A percentile compares a stretch with the other conserved stretches of the same genome.
These are phyloP conservation scores for Komagataea norvegica DNA, from an alignment of 1,139 yeast genomes.

Conservation along the genomic window DNA sequence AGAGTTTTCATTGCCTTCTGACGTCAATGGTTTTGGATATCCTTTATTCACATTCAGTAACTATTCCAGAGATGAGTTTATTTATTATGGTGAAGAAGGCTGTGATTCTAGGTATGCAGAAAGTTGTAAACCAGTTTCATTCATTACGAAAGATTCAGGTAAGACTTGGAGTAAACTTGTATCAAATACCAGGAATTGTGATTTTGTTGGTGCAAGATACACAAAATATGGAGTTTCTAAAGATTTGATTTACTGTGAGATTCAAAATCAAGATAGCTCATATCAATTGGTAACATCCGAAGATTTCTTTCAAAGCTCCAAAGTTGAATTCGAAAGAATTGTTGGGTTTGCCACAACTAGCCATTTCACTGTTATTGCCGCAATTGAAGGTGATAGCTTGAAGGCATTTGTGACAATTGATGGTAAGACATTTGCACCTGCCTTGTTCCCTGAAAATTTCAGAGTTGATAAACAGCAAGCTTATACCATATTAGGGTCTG, in stretches of 20 bases:
- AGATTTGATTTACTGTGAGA: slow-evolving; percentile 60
- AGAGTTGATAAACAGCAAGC: slow-evolving; percentile 65
- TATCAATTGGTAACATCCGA: slow-evolving; percentile 44
- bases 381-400: slow-evolving; percentile 38
- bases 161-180: slow-evolving; percentile 48
- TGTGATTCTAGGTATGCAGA: slow-evolving; percentile 37
- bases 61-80: slow-evolving; percentile 46
- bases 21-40: slow-evolving; percentile 36
- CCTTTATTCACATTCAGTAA: slow-evolving; percentile 55
- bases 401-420: slow-evolving; percentile 74
- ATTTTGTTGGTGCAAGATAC: slow-evolving; percentile 56
- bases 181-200: slow-evolving; percentile 55
- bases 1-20: slow-evolving; percentile 46
- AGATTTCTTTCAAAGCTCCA: slow-evolving; percentile 45
- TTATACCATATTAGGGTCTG: slow-evolving; percentile 77
- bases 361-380: slow-evolving; percentile 69
- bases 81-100: slow-evolving; percentile 62
- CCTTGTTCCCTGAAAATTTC: slow-evolving; percentile 71
- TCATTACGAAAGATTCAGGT: slow-evolving; percentile 63
- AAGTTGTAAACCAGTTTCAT: slow-evolving; percentile 54
- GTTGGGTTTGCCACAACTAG: slow-evolving; percentile 66
- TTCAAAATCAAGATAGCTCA: slow-evolving; percentile 28
- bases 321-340: slow-evolving; percentile 43
- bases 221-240: slow-evolving; percentile 35
- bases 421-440: slow-evolving; percentile 76